phyloP scores from a whole-genome alignment of 768 basidiomycete genomes.

The Cystofilobasidium macerans region DNA sequence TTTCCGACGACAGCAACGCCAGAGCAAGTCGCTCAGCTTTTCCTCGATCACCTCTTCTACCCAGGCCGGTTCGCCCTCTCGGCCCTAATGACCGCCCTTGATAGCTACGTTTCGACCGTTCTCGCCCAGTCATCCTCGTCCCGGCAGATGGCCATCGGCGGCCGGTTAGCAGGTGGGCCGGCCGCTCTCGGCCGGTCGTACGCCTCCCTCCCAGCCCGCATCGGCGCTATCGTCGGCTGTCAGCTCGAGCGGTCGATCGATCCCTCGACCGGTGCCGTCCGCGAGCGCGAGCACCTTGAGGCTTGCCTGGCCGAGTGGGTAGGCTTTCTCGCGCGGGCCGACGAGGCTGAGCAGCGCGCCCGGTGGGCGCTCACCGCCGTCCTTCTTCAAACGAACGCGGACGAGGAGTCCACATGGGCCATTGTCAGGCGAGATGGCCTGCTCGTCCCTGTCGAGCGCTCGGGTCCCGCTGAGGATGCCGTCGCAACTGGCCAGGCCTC shows the following conservation, averaged over 20 bases:
- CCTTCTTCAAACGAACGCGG: slow-evolving; percentile 27
- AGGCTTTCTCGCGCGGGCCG: slow-evolving; percentile 80
- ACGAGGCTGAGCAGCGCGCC: slow-evolving; percentile 60
- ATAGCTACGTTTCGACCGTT: slow-evolving; percentile 65
- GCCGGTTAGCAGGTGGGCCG: too few species aligned
- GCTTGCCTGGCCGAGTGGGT: slow-evolving; percentile 82
- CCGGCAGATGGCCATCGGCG: slow-evolving; percentile 50
- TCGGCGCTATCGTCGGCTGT: slow-evolving; percentile 75
- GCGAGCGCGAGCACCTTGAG: slow-evolving; percentile 40
- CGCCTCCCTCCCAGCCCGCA: slow-evolving; percentile 57
- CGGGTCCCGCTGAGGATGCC: background rate
- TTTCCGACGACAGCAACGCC: too few species aligned
- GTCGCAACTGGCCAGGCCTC: too few species aligned
- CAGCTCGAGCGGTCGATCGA: slow-evolving; percentile 63
- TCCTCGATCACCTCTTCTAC: slow-evolving; percentile 68
- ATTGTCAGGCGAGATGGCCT: slow-evolving; percentile 69
- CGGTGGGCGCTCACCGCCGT: slow-evolving; percentile 34
- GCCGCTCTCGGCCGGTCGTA: slow-evolving; percentile 53
- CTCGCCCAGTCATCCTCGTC: slow-evolving; percentile 43
- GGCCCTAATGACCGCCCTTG: slow-evolving; percentile 68
- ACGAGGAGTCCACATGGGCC: slow-evolving; percentile 37
- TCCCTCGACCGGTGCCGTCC: slow-evolving; percentile 66
- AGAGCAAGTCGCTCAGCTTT: slow-evolving; percentile 55
- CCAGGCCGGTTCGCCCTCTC: slow-evolving; percentile 78
- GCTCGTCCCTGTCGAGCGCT: slow-evolving; percentile 42